phyloP scores from a whole-genome alignment of 2,329 filamentous ascomycete species.

The Aspergillus tamarii region DNA sequence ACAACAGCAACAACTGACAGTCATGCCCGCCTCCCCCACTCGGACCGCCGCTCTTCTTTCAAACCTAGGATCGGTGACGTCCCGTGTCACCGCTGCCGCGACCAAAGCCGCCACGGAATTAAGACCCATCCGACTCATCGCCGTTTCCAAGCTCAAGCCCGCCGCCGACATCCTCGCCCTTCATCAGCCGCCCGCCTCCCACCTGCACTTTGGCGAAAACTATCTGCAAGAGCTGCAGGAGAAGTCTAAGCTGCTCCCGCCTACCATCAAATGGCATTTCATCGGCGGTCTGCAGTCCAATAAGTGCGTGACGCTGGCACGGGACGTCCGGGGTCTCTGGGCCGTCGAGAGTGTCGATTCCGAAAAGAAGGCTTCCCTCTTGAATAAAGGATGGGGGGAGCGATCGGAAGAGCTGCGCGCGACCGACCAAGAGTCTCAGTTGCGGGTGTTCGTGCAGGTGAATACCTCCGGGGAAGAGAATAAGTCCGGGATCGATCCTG shows the following conservation, averaged over 20 bases:
- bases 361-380: conserved; percentile 79
- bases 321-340: conserved; percentile 84
- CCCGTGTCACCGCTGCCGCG: conserved; percentile 59
- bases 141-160: conserved; percentile 95
- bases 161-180: conserved; percentile 87
- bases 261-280: conserved; percentile 85
- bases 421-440: conserved; percentile 40
- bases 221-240: conserved; percentile 88
- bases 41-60: conserved; percentile 66
- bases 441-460: conserved; percentile 86
- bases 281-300: conserved; percentile 93
- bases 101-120: conserved; percentile 21
- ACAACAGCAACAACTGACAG: conserved; percentile 16
- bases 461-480: conserved; percentile 88
- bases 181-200: conserved; percentile 62
- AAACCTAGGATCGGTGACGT: conserved; percentile 64
- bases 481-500: conserved; percentile 81
- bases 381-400: conserved; percentile 75
- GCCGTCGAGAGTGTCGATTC: conserved; percentile 90
- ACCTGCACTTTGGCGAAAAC: conserved; percentile 92
- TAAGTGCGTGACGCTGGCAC: conserved; percentile 84
- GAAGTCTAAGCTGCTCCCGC: conserved; percentile 79
- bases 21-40: conserved; percentile 60
- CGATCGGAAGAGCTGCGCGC: conserved; percentile 42
- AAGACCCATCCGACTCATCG: conserved; percentile 69